Base-by-base conservation (phyloP, 345 rosid genomes). In the Hirschfeldia incana region DNA sequence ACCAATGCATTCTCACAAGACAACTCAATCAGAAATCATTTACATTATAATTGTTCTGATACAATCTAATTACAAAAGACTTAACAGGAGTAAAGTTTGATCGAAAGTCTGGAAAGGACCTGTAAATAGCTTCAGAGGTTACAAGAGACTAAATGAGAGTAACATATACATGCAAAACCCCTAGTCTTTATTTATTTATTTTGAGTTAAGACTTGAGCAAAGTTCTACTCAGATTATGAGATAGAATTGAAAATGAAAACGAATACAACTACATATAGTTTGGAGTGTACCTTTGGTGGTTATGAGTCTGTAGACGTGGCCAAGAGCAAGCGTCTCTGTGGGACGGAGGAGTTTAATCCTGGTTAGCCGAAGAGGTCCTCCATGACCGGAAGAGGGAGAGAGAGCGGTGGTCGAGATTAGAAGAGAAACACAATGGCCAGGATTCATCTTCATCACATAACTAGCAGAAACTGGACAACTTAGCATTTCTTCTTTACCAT, bases 311-410 rank as follows among this genome's bases (percentile, higher is more conserved):
- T 94, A 92, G 70, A 87, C 89, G 34, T 91, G 93, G 65, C 98
- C 97, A 33, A 90, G 92, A 65, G 70, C 84, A 36, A 94, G 94
- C 34, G 90, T 85, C 67, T 94, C 97, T 0, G 92, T 88, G 0
- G 98, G 97, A 16, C 90, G 87, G 72, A 94, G 98, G 49, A 94
- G 98, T 90, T 94, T 94, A 46, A 94, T 94, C 81, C 90, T 81
- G 6, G 98, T 94, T 10, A 94, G 74, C 28, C 97, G 82, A 57
- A 94, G 88, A 32, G 93, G 84, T 1, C 67, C 78, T 34, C 67
- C 72, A 34, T 74, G 59, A 27, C 75, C 65, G 5, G 79, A 60
- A 68, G 74, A 68, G 11, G 68, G n/a, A 9, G 89, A 21, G 28
- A 85, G 87, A 75, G 87, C 85, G 8, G 79, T 80, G 84, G 94